Conservation (phyloP, 2,329 filamentous ascomycete species). For the Fusarium stilboides region DNA sequence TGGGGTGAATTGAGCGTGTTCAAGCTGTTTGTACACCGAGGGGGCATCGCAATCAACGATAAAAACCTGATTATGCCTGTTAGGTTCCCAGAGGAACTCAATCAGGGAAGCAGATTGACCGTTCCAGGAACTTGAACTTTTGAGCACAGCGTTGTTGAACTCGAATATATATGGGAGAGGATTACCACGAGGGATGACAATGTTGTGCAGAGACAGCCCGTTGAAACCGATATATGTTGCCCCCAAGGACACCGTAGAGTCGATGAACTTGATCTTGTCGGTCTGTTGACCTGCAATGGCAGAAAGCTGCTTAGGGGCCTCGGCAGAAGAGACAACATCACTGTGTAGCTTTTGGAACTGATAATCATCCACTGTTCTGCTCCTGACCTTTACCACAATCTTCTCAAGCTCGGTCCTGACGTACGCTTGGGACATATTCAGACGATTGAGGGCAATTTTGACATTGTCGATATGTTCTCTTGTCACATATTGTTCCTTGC, state of each 20-base stretch:
- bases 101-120: neutral
- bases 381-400: neutral
- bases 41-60: slow-evolving; percentile 41
- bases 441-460: neutral
- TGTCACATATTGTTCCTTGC: slow-evolving; percentile 6
- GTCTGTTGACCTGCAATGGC: slow-evolving; percentile 18
- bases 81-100: slow-evolving; percentile 4
- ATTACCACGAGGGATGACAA: neutral
- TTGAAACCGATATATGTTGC: slow-evolving; percentile 40
- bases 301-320: neutral
- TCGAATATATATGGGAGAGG: neutral
- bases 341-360: neutral
- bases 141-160: slow-evolving; percentile 14
- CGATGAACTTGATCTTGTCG: slow-evolving; percentile 30
- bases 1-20: slow-evolving; percentile 1
- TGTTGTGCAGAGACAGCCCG: neutral
- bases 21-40: neutral
- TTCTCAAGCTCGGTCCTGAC: neutral
- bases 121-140: slow-evolving; percentile 10
- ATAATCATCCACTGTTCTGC: neutral
- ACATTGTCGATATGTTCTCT: slow-evolving; percentile 17
- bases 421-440: neutral
- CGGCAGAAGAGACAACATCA: rapidly evolving
- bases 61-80: slow-evolving; percentile 13
- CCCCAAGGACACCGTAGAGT: neutral